Conservation (phyloP, 2,329 filamentous ascomycete species). For the Ophiostoma australiae region DNA sequence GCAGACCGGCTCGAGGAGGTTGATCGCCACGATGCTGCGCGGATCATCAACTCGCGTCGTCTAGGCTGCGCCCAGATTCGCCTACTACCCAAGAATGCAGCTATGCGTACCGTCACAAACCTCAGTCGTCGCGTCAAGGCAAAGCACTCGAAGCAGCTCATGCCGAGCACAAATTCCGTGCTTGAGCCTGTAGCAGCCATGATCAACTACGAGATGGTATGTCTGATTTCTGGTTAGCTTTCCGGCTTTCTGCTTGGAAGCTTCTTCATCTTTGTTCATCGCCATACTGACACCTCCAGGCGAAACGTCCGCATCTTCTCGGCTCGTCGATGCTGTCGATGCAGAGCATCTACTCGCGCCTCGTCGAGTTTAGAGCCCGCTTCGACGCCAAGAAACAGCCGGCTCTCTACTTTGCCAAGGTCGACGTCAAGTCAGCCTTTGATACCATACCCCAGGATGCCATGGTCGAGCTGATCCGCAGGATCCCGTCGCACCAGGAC, state of each 20-base stretch:
- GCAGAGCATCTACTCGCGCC: constrained; percentile 67
- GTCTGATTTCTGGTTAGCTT: neutral
- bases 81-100: constrained; percentile 72
- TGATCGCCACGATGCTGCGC: constrained; percentile 49
- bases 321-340: constrained; percentile 78
- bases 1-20: constrained; percentile 74
- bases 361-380: constrained; percentile 62
- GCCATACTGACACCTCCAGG: constrained; percentile 23
- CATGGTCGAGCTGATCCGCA: constrained; percentile 62
- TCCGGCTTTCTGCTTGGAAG: too few relatives aligned
- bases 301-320: constrained; percentile 52
- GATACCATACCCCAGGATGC: constrained; percentile 86
- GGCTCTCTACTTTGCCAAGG: constrained; percentile 76
- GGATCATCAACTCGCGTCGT: constrained; percentile 54
- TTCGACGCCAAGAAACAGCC: constrained; percentile 39
- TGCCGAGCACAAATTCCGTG: constrained; percentile 48
- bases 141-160: constrained; percentile 33
- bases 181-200: constrained; percentile 67
- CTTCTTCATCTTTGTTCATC: neutral
- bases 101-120: constrained; percentile 83
- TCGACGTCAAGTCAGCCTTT: constrained; percentile 88
- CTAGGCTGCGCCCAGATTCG: constrained; percentile 76
- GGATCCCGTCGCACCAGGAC: constrained; percentile 49
- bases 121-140: constrained; percentile 59
- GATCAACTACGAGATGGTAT: constrained; percentile 66